Evolutionary conservation across 306 rosid species (phyloP).

Genomic region (Cucurbita argyrosperma): DNA sequence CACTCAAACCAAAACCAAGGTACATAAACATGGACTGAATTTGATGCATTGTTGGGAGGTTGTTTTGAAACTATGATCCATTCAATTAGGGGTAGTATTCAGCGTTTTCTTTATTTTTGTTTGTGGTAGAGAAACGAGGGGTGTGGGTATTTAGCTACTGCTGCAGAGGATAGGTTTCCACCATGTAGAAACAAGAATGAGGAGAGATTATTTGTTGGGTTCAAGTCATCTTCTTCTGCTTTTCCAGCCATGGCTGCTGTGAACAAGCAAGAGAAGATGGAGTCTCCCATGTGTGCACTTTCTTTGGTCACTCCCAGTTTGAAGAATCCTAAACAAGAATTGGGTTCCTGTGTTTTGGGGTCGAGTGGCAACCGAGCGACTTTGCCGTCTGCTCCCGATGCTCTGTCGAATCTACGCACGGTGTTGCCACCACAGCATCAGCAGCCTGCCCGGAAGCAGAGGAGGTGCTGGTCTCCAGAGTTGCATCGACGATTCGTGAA

Average conservation of each 20-base stretch:
- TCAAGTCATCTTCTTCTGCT: slow-evolving; percentile 34
- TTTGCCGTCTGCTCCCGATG: slow-evolving; percentile 33
- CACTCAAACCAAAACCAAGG: slow-evolving; percentile 42
- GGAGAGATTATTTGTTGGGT: slow-evolving; percentile 39
- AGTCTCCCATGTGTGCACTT: slow-evolving; percentile 37
- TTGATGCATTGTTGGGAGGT: not conserved
- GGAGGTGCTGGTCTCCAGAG: slow-evolving; percentile 97
- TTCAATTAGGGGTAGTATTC: not conserved
- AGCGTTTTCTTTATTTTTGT: not conserved
- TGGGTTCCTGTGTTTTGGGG: slow-evolving; percentile 39
- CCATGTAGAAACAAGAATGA: slow-evolving; percentile 31
- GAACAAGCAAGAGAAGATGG: slow-evolving; percentile 58
- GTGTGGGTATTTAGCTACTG: slow-evolving; percentile 12
- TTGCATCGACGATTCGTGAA: slow-evolving; percentile 70
- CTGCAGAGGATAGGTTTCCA: slow-evolving; percentile 32
- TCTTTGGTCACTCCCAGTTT: slow-evolving; percentile 46
- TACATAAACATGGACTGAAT: slow-evolving; percentile 7
- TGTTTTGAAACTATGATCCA: not conserved
- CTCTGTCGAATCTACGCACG: slow-evolving; percentile 23
- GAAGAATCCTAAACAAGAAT: slow-evolving; percentile 46
- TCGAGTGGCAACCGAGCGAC: slow-evolving; percentile 30
- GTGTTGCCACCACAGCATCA: slow-evolving; percentile 18
- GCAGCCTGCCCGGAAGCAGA: slow-evolving; percentile 58
- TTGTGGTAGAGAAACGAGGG: slow-evolving; percentile 39
- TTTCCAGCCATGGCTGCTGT: slow-evolving; percentile 19